Evolutionary conservation across 2,329 filamentous ascomycete species (phyloP), one percentile per base, ranked within the genome.

Genomic region (Neurospora sp.): DNA sequence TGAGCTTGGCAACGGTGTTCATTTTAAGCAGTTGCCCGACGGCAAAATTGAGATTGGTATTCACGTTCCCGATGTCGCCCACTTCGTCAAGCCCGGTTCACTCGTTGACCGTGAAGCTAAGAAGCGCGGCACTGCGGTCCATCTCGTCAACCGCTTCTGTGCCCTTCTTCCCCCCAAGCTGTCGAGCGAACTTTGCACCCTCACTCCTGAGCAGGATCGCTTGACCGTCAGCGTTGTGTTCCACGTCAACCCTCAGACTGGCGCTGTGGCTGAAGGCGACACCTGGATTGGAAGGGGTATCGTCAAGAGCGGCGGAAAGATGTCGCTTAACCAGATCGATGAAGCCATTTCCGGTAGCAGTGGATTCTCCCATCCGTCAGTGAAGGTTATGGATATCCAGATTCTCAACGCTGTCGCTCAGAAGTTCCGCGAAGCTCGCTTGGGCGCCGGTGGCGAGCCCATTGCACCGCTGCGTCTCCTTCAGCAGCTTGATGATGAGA

Each of bases 21-120:
- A 99, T 78, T 88, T 97, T 82, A 97, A 96, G 84, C 87, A 89
- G 46, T 87, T 93, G 69, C 83, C 87, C 15, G 92, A 97, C 80
- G 93, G 92, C 77, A 91, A 92, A 80, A 90, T 97, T 73, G 95
- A 99, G 79, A 91, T 99, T 75, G 96, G 94, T 82, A 89, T 98
- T 70, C 96, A 99, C 81, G 92, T 99, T 78, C 90, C 95, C 39
- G 96, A 99, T 80, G 91, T 98, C 75, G 91, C 96, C 72, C 93
- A 99, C 82, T 99, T 99, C 78, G 93, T 99, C 79, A 98, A 98
- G 86, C 86, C 91, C 67, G 97, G 96, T 83, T 97, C 94, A 17
- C 87, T 98, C 66, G 94, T 98, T 68, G 96, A 99, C 77, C 91
- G 96, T 66, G 96, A 99, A 82, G 96, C 96, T 11, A 97, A 96